Base-by-base conservation (phyloP, 345 rosid species). In the Syzygium grande region DNA sequence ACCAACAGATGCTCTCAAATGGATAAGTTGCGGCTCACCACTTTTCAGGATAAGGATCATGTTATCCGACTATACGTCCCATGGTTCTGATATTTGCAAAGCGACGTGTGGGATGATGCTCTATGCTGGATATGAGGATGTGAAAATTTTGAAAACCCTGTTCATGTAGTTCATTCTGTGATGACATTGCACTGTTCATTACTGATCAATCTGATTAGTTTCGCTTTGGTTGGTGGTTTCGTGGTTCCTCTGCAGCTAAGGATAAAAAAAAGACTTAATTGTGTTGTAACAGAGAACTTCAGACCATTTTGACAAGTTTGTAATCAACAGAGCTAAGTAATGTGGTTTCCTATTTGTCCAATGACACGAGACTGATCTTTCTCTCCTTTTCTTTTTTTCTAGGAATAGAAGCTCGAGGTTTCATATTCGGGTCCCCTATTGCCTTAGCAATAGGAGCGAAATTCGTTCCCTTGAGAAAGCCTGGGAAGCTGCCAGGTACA, bases 321-420 rank as follows among this genome's bases (percentile, higher is more conserved):
- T 46, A 16, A 14, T 55, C 49, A 19, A 38, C 21, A 38, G 49
- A 38, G 80, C 80, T 34, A 9, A 34, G 27, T 34, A 17, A 68
- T 30, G 13, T 34, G 49, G 30, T 17, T 54, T 56, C 65, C 21
- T 80, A 77, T 41, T n/a, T 43, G 89, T 13, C 46, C 46, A 11
- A 84, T 56, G 43, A 16, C 17, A 52, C 63, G 53, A 51, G 41
- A 56, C 49, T 58, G 86, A 29, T 84, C 51, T 83, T 17, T 84
- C 68, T 88, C n/a, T 51, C 63, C 84, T 84, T 87, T 13, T 51
- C 58, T 58, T 59, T 16, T 16, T 46, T 85, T 88, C 58, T 95
- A 98, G 99, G 99, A 79, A 94, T 98, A 85, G 99, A 98, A 90
- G 99, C 99, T 65, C 94, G 99, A 9, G 99, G 99, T 56, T 98